Base-by-base conservation (phyloP, 176 grass and related monocot genomes). In the Rhynchospora tenuis region DNA sequence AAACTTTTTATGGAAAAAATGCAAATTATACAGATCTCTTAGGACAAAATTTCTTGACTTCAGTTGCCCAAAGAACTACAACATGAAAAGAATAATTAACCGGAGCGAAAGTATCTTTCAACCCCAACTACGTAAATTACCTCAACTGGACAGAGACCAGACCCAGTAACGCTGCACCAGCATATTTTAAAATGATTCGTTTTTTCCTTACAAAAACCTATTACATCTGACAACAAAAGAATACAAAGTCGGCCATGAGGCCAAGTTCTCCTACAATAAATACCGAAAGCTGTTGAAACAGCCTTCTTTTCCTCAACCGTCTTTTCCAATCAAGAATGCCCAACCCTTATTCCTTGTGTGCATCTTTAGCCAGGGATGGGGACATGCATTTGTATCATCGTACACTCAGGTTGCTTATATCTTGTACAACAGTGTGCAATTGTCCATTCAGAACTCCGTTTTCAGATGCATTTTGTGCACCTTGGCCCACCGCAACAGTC, bases 381-480 rank as follows among this genome's bases (percentile, higher is more conserved):
- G 38, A 63, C 56, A 42, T 81, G 59, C 56, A 81, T 29, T 52
- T 44, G 57, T 20, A 82, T 82, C 38, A 82, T 82, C 23, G 43
- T 3, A 82, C 61, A 29, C n/a, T 64, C 59, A 82, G 80, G 5
- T 22, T 65, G 80, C 38, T 82, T 29, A 68, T 82, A 29, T 82
- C 80, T 11, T 50, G 80, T 82, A 82, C 59, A 82, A 47, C 80
- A 17, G 59, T 29, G 62, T 82, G 80, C 52, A 68, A 59, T 82
- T 87, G 85, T 15, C 52, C 78, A 72, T 70, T 72, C 23, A 85
- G 84, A 90, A 87, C 60, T 81, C 93, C 97, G 88, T 99, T 99
- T 90, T 96, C 97, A 85, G 89, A 50, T 81, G 70, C 86, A 90
- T 83, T 90, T 55, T 90, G 83, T 9, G 63, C 44, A 17, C 19